Base-by-base conservation (phyloP, 2,329 filamentous ascomycete species). In the Hypoxylon sp. region DNA sequence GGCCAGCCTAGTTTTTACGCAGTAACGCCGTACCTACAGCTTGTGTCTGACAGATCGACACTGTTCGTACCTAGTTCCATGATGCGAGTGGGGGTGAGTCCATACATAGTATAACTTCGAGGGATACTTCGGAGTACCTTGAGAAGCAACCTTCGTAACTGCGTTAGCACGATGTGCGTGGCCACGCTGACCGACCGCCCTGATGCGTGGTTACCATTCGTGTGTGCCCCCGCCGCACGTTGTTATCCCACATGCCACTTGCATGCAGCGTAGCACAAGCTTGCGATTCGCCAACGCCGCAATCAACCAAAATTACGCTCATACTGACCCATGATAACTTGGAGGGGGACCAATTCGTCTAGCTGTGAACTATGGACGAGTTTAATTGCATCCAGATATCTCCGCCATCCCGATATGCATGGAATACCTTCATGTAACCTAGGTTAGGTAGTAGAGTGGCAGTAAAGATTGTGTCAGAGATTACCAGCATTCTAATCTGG, bases 21-120 rank as follows among this genome's bases (percentile, higher is more conserved):
- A 60, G 51, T 50, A 65, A 65, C 60, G 61, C 67, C 51, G 55
- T 61, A 67, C 51, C 51, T 61, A 67, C 51, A 46, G 64, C 61
- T 70, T 50, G 35, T 47, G 63, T 71, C 66, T 71, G 69, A 71
- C 69, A 65, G 67, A 67, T 71, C 69, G 66, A 62, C 69, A 59
- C 26, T 46, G 51, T 59, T 64, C 59, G 59, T 62, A 69, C 62
- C 63, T 39, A 59, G 63, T 53, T 63, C 55, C 48, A 64, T 62
- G 63, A 57, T 54, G 63, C 53, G 63, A 58, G 67, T 64, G 59
- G 66, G 58, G 61, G 48, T 33, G 47, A 60, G 55, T 39, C 33
- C 29, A 59, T 22, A 13, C 9, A 22, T 22, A 22, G 19, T 22
- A 22, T 22, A 51, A 24, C 35, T 29, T 9, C 14, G 19, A 35